Percentiles rank a stretch among this genome's conserved stretches.
These are phyloP conservation scores for Herpetospermum pedunculosum DNA, from an alignment of 306 rosid genomes.

Conservation along the genomic window DNA sequence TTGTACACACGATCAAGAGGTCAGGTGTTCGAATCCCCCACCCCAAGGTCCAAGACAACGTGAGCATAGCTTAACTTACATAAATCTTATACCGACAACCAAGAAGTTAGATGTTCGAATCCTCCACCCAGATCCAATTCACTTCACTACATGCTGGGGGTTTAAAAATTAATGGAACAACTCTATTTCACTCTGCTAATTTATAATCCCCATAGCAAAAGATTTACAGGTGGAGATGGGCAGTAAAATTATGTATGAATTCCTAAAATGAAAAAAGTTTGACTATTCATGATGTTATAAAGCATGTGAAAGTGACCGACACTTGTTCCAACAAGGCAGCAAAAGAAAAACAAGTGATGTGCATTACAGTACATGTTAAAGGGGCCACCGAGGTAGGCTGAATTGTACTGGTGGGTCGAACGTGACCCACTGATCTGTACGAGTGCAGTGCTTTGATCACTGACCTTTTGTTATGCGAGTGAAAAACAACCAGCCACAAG, in stretches of 20 bases:
- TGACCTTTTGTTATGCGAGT: not conserved
- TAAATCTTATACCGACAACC: too few species aligned
- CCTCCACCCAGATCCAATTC: too few species aligned
- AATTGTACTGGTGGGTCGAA: slow-evolving; percentile 4
- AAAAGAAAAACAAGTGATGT: not conserved
- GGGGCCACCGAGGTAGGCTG: slow-evolving; percentile 26
- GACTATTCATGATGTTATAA: not conserved
- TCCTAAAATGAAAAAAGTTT: not conserved
- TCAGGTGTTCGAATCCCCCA: too few species aligned
- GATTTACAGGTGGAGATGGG: slow-evolving; percentile 31
- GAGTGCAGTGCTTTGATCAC: not conserved
- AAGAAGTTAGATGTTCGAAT: too few species aligned
- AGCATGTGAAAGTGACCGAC: slow-evolving; percentile 40
- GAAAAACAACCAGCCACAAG: not conserved
- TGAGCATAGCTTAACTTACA: too few species aligned
- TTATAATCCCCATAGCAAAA: slow-evolving; percentile 20
- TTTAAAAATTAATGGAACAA: not conserved
- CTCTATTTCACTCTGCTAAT: not conserved
- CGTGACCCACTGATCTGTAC: slow-evolving; percentile 1
- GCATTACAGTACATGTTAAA: not conserved
- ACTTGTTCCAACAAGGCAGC: slow-evolving; percentile 15
- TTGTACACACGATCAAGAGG: too few species aligned
- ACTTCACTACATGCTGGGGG: not conserved
- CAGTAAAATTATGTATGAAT: slow-evolving; percentile 8
- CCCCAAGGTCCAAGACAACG: too few species aligned